Conservation (phyloP, 257 asterid species). For the Solanum boliviense region DNA sequence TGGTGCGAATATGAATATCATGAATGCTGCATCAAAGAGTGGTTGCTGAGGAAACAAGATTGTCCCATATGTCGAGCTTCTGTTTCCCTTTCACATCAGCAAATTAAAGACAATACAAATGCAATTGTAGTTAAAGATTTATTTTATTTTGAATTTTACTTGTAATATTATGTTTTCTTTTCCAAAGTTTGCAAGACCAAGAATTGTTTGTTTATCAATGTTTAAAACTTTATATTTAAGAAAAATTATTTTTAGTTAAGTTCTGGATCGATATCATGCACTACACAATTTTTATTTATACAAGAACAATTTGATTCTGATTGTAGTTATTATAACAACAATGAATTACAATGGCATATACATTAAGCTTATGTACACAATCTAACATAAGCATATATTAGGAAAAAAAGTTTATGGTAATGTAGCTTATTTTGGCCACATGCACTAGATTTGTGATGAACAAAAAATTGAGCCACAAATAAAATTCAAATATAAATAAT, state of each 20-base stretch:
- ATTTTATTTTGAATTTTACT: not conserved
- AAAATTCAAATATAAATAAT: not conserved
- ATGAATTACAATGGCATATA: not conserved
- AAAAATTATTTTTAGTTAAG: not conserved
- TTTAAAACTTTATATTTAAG: not conserved
- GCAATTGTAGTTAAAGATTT: not conserved
- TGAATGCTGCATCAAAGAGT: not conserved
- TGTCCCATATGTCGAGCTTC: not conserved
- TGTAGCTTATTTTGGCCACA: not conserved
- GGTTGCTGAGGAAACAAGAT: not conserved
- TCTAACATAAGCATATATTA: not conserved
- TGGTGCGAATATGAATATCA: not conserved
- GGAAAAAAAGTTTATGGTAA: not conserved
- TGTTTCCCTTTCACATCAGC: not conserved
- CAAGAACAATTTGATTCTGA: not conserved
- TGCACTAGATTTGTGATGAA: not conserved
- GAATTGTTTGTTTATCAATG: not conserved
- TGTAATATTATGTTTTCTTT: not conserved
- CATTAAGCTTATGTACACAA: not conserved
- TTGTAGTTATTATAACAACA: not conserved
- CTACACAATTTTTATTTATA: not conserved
- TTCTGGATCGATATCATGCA: not conserved
- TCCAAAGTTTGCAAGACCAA: not conserved
- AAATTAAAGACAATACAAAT: not conserved
- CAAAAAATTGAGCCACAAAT: not conserved